Conservation (phyloP, 768 basidiomycete species). For the Podaxis sp. region DNA sequence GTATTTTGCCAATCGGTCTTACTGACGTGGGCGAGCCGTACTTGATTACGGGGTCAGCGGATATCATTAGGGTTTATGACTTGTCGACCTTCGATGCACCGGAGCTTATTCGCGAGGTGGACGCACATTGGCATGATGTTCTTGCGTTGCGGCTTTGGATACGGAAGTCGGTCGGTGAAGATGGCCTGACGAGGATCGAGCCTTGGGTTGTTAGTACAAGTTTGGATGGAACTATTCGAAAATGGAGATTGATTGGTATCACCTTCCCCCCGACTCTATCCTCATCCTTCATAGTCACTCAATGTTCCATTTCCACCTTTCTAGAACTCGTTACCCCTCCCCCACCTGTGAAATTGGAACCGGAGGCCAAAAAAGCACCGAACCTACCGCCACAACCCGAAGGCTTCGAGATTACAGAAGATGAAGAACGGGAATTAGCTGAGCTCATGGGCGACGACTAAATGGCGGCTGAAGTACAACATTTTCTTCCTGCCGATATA, state of each 20-base stretch:
- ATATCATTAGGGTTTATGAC: conserved; percentile 78
- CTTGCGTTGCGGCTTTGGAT: conserved; percentile 73
- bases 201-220: conserved; percentile 83
- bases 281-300: background rate
- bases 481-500: background rate
- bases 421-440: conserved; percentile 86
- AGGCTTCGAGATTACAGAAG: conserved; percentile 62
- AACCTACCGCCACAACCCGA: conserved; percentile 13
- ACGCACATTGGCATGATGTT: conserved; percentile 91
- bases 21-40: conserved; percentile 69
- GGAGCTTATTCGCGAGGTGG: conserved; percentile 66
- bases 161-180: conserved; percentile 39
- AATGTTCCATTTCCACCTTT: background rate
- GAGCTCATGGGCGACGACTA: conserved; percentile 51
- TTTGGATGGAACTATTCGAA: conserved; percentile 83
- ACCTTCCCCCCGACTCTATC: background rate
- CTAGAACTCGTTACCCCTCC: conserved; percentile 39
- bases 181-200: conserved; percentile 49
- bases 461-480: background rate
- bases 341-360: conserved; percentile 13
- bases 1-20: conserved; percentile 63
- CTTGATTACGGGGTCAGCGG: conserved; percentile 79
- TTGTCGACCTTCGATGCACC: conserved; percentile 63
- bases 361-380: conserved; percentile 10
- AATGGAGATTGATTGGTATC: conserved; percentile 73